Evolutionary conservation across 176 grass and related monocot genomes (phyloP), one percentile per base, ranked within the genome.

Genomic region (Cenchrus fungigraminus): DNA sequence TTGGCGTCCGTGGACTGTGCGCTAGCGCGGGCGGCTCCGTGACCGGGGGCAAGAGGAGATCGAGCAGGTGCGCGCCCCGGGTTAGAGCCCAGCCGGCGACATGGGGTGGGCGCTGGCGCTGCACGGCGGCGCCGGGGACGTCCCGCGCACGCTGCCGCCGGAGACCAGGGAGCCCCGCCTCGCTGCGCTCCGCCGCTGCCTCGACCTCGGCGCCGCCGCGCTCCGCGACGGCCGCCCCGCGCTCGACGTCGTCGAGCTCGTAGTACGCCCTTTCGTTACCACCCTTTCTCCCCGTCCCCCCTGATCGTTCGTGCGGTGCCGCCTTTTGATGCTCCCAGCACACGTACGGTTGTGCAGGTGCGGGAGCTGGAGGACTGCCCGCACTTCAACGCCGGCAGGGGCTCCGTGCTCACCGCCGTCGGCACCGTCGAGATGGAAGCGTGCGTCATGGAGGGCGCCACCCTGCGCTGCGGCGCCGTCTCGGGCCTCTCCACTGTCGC

Each of bases 401-500:
- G 95, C 29, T 95, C 95, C 73, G 95, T 98, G 73, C 85, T 98
- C 57, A 92, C 95, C 3, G 65, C 76, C 62, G 66, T 45, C 70
- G 93, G 80, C 68, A 95, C 92, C 6, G 95, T 95, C 20, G 92
- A 98, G 89, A 98, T 98, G 95, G 92, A 95, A 82, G 95, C 95
- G n/a, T 84, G 81, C 61, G 65, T 98, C 8, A 98, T 98, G 95
- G 95, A 98, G 42, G 95, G 89, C 55, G 82, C 51, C 67, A 89
- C 45, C n/a, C 86, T 91, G 73, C 81, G 82, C 12, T 98, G 93
- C 57, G 95, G 95, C 25, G 91, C 91, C 40, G 95, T 98, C 53
- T 88, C 89, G 0, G 93, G 95, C 0, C 75, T 98, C 73, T 88
- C 91, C 28, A 93, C 91, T 69, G 91, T 98, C 76, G 79, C 83